phyloP scores from a whole-genome alignment of 2,329 filamentous ascomycete species.

The Aspergillus sp. region DNA sequence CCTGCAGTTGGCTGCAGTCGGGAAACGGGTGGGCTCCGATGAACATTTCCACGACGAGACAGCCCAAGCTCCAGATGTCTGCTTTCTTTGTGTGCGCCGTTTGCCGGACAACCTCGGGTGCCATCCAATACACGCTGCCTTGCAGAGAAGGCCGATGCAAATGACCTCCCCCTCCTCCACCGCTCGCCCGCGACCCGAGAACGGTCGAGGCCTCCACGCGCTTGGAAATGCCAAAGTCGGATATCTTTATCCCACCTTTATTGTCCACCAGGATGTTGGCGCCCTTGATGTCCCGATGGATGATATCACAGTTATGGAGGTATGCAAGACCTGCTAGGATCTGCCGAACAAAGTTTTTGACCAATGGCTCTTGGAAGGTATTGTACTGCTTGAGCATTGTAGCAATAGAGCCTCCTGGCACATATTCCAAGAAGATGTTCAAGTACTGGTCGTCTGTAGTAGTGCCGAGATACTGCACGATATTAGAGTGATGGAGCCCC shows the following conservation, averaged over 20 bases:
- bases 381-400: conserved; percentile 99
- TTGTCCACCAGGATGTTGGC: conserved; percentile 98
- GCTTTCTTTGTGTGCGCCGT: conserved; percentile 97
- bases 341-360: conserved; percentile 93
- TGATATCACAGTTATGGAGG: conserved; percentile 88
- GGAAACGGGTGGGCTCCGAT: conserved; percentile 94
- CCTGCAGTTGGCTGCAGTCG: conserved; percentile 91
- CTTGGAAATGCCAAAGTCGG: conserved; percentile 97
- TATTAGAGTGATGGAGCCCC: conserved; percentile 90
- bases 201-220: conserved; percentile 89
- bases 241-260: conserved; percentile 98
- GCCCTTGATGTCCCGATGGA: conserved; percentile 97
- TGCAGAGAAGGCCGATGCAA: conserved; percentile 65
- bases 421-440: conserved; percentile 99
- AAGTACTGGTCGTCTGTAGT: conserved; percentile 83
- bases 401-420: conserved; percentile 91
- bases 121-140: conserved; percentile 99
- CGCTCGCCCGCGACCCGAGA: conserved; percentile 41
- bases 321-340: conserved; percentile 89
- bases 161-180: conserved; percentile 29
- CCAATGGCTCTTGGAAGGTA: conserved; percentile 81
- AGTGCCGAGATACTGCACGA: conserved; percentile 95
- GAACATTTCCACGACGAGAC: conserved; percentile 98
- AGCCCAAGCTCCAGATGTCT: conserved; percentile 96
- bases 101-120: conserved; percentile 94